Conservation (phyloP, 2,329 filamentous ascomycete species). For the Penicillium sp. region DNA sequence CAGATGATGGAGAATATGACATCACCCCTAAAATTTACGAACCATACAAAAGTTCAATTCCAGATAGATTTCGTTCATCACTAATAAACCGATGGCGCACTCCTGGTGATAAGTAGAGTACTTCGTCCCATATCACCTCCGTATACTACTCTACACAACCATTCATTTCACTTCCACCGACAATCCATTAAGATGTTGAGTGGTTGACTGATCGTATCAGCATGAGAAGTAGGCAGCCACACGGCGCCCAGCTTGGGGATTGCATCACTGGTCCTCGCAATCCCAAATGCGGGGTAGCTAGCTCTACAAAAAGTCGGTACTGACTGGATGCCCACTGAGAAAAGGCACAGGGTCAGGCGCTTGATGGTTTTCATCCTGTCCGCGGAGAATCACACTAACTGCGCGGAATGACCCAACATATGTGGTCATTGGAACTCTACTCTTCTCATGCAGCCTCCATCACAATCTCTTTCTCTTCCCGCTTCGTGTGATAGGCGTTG, state of each 20-base stretch:
- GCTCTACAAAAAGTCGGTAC: background rate
- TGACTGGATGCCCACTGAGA: background rate
- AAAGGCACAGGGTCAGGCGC: background rate
- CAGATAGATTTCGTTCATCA: background rate
- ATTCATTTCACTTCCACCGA: background rate
- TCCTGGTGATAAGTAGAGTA: constrained; percentile 22
- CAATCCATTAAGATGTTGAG: background rate
- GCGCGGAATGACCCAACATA: background rate
- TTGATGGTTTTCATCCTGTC: background rate
- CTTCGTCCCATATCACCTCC: constrained; percentile 16
- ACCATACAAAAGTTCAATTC: background rate
- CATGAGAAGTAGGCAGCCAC: background rate
- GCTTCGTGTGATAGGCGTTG: constrained; percentile 9
- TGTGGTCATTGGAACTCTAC: background rate
- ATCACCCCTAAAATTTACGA: background rate
- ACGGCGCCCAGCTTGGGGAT: constrained; percentile 3
- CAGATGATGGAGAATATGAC: background rate
- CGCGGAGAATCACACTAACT: background rate
- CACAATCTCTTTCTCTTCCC: constrained; percentile 12
- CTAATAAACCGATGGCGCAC: background rate
- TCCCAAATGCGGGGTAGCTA: constrained; percentile 24
- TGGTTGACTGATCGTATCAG: background rate
- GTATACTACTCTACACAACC: background rate
- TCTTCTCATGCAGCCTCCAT: constrained; percentile 20
- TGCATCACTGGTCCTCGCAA: constrained; percentile 13